phyloP scores from a whole-genome alignment of 2,329 filamentous ascomycete genomes.

The Monosporascus sp. region DNA sequence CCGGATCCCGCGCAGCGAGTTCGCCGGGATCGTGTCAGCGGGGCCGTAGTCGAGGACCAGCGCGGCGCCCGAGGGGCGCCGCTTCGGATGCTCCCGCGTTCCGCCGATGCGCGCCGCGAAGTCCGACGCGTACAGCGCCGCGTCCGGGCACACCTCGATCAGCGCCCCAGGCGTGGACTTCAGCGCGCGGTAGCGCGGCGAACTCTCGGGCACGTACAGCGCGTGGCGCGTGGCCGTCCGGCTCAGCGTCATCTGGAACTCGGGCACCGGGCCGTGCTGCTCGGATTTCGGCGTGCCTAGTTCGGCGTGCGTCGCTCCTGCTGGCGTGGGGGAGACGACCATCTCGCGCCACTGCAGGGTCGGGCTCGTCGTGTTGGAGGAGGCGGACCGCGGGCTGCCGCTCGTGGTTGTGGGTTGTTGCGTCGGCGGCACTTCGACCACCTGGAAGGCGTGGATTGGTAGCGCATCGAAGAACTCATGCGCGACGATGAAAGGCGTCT shows the following conservation, averaged over 20 bases:
- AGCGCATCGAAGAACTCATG: slow-evolving; percentile 99
- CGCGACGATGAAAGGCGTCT: slow-evolving; percentile 87
- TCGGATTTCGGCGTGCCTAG: slow-evolving; percentile 49
- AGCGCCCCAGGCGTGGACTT: slow-evolving; percentile 62
- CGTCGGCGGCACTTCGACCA: slow-evolving; percentile 48
- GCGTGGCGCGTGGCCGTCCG: slow-evolving; percentile 74
- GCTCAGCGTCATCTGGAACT: slow-evolving; percentile 83
- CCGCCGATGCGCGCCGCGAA: slow-evolving; percentile 84
- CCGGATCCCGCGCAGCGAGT: slow-evolving; percentile 85
- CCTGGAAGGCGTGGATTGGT: slow-evolving; percentile 92
- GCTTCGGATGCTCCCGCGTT: slow-evolving; percentile 47
- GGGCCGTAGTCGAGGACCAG: slow-evolving; percentile 97
- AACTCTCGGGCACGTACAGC: slow-evolving; percentile 77
- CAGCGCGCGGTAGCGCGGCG: slow-evolving; percentile 71
- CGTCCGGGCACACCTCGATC: slow-evolving; percentile 88
- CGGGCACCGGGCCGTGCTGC: slow-evolving; percentile 55
- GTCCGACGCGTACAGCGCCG: slow-evolving; percentile 70
- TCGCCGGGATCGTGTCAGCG: slow-evolving; percentile 68
- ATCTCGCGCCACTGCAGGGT: slow-evolving; percentile 73
- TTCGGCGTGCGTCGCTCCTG: slow-evolving; percentile 45
- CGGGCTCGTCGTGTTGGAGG: slow-evolving; percentile 31
- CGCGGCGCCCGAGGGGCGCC: slow-evolving; percentile 70
- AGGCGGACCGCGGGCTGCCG: slow-evolving; percentile 42
- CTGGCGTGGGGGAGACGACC: slow-evolving; percentile 65
- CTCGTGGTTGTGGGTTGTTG: slow-evolving; percentile 36